Base-by-base conservation (phyloP, 176 grass and related monocot species). In the Poa annua region DNA sequence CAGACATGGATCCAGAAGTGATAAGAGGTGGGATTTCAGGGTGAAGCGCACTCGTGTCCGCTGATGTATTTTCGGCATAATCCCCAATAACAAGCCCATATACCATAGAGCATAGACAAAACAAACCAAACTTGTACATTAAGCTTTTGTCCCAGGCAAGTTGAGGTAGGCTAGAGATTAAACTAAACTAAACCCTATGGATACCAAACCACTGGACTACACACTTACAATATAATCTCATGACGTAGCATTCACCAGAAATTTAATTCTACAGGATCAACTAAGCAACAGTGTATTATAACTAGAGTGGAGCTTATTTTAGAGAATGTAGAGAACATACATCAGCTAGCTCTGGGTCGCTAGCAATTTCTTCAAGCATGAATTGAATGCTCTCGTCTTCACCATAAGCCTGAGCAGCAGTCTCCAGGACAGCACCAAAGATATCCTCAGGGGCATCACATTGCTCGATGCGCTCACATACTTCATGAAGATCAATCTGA, bases 401-500 rank as follows among this genome's bases (percentile, higher is more conserved):
- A 54, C 84, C 90, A 64, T 82, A 81, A 47, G 80, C 73, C 49
- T 84, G 78, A 29, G 77, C 60, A 35, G 87, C 83, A 76, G 89
- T 86, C 83, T 93, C 90, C 32, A 98, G 85, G 45, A 98, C 74
- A 36, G 92, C 84, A 73, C 78, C 53, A 14, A 98, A 95, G 63
- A 95, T 93, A 68, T 88, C 88, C 77, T 79, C 69, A 45, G 92
- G 76, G 26, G 89, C 86, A 59, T 90, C 91, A 78, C 69, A 74
- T 63, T 85, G 82, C 60, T 91, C 91, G 21, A 98, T 98, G 76
- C 60, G 83, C 64, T 88, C 32, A 14, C 85, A 21, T 61, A 91
- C 96, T 85, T 90, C 83, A 9, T 83, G 83, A 20, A 98, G 89
- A 81, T 91, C 89, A 80, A 91, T 88, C 96, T 98, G 79, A 13